Conservation (phyloP, 306 rosid genomes). For the Sechiopsis laciniata region DNA sequence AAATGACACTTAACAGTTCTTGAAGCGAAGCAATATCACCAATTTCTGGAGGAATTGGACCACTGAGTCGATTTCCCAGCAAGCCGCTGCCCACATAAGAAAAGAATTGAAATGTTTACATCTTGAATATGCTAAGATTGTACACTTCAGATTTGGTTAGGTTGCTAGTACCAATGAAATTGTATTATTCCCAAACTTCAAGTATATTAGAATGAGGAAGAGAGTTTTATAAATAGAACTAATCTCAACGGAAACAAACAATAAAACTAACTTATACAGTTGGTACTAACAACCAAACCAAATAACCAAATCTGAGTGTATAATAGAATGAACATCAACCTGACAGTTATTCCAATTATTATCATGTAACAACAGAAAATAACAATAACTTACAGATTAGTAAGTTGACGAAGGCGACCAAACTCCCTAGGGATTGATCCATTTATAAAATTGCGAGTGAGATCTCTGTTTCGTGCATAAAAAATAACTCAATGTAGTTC, state of each 20-base stretch:
- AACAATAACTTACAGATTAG: constrained; percentile 35
- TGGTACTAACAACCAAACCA: too few relatives aligned
- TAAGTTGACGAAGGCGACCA: constrained; percentile 32
- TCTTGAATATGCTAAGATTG: too few relatives aligned
- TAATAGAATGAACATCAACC: not conserved
- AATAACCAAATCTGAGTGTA: not conserved
- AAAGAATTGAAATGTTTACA: not conserved
- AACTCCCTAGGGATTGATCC: constrained; percentile 56
- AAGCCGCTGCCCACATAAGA: constrained; percentile 36
- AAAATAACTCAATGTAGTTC: not conserved
- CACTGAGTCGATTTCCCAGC: constrained; percentile 56
- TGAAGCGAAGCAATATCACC: constrained; percentile 44
- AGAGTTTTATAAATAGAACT: too few relatives aligned
- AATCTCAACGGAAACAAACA: too few relatives aligned
- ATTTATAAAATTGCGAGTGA: constrained; percentile 43
- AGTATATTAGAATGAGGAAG: too few relatives aligned
- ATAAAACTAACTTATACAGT: too few relatives aligned
- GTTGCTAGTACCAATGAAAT: too few relatives aligned
- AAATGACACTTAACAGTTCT: constrained; percentile 40
- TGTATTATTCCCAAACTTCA: too few relatives aligned
- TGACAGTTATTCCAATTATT: not conserved
- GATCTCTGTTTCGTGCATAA: constrained; percentile 41
- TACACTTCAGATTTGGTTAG: too few relatives aligned
- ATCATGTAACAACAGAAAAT: not conserved
- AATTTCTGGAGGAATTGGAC: constrained; percentile 50